Conservation (phyloP, 2,329 filamentous ascomycete genomes). For the Cytospora schulzeri region DNA sequence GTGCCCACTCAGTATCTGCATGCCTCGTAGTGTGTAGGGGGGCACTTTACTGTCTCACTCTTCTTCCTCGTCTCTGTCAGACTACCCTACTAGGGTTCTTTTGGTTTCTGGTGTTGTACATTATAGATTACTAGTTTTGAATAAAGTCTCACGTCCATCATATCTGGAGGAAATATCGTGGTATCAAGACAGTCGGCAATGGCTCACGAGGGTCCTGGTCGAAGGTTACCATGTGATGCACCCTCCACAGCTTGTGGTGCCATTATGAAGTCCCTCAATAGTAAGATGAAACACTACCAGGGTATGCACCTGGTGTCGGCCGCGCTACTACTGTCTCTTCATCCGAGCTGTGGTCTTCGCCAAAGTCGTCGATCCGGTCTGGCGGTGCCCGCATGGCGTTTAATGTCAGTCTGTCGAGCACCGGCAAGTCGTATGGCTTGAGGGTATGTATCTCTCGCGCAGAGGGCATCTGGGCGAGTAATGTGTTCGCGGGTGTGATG, state of each 20-base stretch:
- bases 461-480: conserved; percentile 80
- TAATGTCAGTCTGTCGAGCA: conserved; percentile 66
- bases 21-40: too few species aligned
- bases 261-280: conserved; percentile 16
- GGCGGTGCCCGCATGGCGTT: conserved; percentile 61
- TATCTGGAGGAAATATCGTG: too few species aligned
- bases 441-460: conserved; percentile 82
- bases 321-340: conserved; percentile 41
- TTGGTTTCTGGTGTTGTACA: too few species aligned
- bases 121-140: too few species aligned
- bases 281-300: conserved; percentile 27
- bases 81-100: too few species aligned
- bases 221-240: too few species aligned
- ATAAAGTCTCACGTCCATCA: too few species aligned
- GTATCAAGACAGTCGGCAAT: too few species aligned
- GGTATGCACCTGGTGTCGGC: conserved; percentile 20
- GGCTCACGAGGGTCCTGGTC: too few species aligned
- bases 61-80: too few species aligned
- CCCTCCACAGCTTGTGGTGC: not conserved
- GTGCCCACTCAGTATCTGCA: too few species aligned
- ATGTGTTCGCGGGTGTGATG: conserved; percentile 70
- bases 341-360: conserved; percentile 43
- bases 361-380: conserved; percentile 47
- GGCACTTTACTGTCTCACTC: too few species aligned
- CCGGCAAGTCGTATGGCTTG: conserved; percentile 67